These are phyloP conservation scores for maize (Zea mays) DNA, from an alignment of 176 grass and related monocot species.

Conservation along the genomic window DNA sequence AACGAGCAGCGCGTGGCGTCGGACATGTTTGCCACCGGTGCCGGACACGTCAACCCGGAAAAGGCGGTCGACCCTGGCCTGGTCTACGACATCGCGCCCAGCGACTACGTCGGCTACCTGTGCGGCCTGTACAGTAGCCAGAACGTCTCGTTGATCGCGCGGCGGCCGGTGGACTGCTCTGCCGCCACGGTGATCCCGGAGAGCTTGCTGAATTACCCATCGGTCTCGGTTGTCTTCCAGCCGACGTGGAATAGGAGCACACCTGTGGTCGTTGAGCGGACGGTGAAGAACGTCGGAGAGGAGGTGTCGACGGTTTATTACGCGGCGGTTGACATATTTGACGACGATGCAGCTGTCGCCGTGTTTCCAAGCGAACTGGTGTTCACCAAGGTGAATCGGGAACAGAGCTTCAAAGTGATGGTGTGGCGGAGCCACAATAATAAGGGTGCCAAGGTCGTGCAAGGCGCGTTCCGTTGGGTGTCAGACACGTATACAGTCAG, in stretches of 20 bases:
- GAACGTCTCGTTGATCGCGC: background rate
- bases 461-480: background rate
- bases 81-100: background rate
- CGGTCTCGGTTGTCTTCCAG: slow-evolving; percentile 29
- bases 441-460: background rate
- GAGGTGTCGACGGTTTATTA: background rate
- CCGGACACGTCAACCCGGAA: background rate
- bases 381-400: background rate
- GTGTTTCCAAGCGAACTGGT: background rate
- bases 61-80: background rate
- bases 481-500: background rate
- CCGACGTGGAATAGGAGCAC: background rate
- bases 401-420: slow-evolving; percentile 1
- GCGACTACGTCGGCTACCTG: background rate
- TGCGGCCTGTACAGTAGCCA: background rate
- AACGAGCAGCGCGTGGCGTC: background rate
- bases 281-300: slow-evolving; percentile 51
- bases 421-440: background rate
- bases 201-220: slow-evolving; percentile 50
- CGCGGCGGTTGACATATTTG: background rate
- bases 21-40: background rate
- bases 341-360: background rate
- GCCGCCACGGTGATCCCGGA: slow-evolving; percentile 15
- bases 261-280: background rate
- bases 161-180: slow-evolving; percentile 27